These are phyloP conservation scores for Coprinellus micaceus DNA, from an alignment of 768 basidiomycete species.

Conservation along the genomic window DNA sequence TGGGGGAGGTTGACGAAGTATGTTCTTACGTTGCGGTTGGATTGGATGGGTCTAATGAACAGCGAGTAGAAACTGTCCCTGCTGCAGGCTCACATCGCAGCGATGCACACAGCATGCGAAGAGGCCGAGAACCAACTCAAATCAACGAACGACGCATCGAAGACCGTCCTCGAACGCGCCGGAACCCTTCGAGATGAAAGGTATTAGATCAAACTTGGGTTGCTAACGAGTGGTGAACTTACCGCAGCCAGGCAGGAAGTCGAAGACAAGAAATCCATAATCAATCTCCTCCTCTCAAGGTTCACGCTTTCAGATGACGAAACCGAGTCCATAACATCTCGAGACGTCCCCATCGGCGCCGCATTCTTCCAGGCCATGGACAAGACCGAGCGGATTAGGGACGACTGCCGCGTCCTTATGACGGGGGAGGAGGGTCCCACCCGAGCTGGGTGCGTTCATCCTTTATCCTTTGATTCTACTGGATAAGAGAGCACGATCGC, in stretches of 20 bases:
- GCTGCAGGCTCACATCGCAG: slow-evolving; percentile 69
- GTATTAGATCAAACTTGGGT: no score
- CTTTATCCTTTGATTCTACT: background rate
- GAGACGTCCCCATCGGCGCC: slow-evolving; percentile 71
- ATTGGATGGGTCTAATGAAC: background rate
- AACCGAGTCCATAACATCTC: slow-evolving; percentile 66
- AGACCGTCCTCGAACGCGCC: slow-evolving; percentile 76
- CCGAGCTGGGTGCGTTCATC: slow-evolving; percentile 61
- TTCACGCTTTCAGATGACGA: slow-evolving; percentile 83
- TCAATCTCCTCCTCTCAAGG: slow-evolving; percentile 72
- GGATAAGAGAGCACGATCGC: no score
- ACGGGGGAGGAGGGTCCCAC: slow-evolving; percentile 79
- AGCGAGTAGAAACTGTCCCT: slow-evolving; percentile 79
- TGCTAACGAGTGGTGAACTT: no score
- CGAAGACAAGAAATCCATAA: slow-evolving; percentile 68
- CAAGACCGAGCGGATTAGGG: slow-evolving; percentile 76
- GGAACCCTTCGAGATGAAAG: slow-evolving; percentile 70
- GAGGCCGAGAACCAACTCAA: slow-evolving; percentile 76
- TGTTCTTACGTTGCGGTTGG: slow-evolving; percentile 24
- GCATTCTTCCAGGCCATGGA: slow-evolving; percentile 85
- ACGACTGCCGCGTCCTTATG: slow-evolving; percentile 84
- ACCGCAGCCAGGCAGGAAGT: slow-evolving; percentile 76
- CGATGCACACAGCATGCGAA: slow-evolving; percentile 81
- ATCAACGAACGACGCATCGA: slow-evolving; percentile 73
- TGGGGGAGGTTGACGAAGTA: slow-evolving; percentile 89